Conservation (phyloP, 371 early-diverging fungal species). For the Lichtheimia corymbifera region DNA sequence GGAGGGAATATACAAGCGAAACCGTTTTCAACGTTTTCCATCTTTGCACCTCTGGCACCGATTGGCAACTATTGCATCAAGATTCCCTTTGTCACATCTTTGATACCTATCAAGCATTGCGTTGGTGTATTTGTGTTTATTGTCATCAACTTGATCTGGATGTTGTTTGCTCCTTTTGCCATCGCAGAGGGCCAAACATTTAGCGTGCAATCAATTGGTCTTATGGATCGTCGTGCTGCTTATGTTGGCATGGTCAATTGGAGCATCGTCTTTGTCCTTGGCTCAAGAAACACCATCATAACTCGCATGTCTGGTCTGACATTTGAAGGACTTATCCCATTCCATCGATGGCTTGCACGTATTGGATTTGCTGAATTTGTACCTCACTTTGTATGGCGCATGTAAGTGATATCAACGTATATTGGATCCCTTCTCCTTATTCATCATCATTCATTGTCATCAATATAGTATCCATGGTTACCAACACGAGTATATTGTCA, state of each 20-base stretch:
- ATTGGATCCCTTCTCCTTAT: neutral
- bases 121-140: constrained; percentile 31
- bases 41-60: constrained; percentile 13
- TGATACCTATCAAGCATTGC: constrained; percentile 44
- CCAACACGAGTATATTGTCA: constrained; percentile 7
- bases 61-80: constrained; percentile 17
- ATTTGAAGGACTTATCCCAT: constrained; percentile 46
- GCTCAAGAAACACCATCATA: constrained; percentile 42
- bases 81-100: constrained; percentile 42
- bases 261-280: constrained; percentile 48
- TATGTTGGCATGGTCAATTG: constrained; percentile 49
- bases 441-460: neutral
- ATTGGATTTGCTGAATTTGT: constrained; percentile 44
- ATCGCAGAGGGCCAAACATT: constrained; percentile 8
- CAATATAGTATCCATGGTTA: constrained; percentile 25
- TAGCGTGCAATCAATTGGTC: constrained; percentile 14
- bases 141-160: constrained; percentile 32
- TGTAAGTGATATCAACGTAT: constrained; percentile 23
- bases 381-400: constrained; percentile 46
- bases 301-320: constrained; percentile 44
- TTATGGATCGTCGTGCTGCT: constrained; percentile 48
- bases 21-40: constrained; percentile 5
- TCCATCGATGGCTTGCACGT: constrained; percentile 48
- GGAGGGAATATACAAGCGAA: neutral
- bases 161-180: constrained; percentile 32